Conservation (phyloP, 768 basidiomycete genomes). For the Tylopilus plumbeoviolaceoides region DNA sequence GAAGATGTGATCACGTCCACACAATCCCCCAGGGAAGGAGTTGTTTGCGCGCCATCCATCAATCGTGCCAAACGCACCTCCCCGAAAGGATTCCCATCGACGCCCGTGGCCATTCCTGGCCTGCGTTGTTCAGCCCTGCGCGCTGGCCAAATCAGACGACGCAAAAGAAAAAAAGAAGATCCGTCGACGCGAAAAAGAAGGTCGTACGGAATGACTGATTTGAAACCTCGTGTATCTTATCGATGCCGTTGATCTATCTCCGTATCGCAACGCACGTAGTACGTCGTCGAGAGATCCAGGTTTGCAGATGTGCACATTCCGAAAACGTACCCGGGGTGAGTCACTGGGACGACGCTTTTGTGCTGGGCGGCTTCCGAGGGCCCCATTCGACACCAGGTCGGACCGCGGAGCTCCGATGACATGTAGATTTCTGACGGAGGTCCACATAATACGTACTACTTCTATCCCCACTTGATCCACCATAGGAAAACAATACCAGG, state of each 20-base stretch:
- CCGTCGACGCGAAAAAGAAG: background rate
- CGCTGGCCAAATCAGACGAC: background rate
- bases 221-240: slow-evolving; percentile 17
- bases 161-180: background rate
- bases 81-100: background rate
- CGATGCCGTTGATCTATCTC: slow-evolving; percentile 17
- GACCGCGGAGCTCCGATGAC: slow-evolving; percentile 31
- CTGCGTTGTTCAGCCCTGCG: background rate
- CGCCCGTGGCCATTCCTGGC: slow-evolving; percentile 7
- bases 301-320: slow-evolving; percentile 1
- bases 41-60: background rate
- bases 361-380: slow-evolving; percentile 4
- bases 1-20: slow-evolving; percentile 8
- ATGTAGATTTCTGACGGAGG: slow-evolving; percentile 2
- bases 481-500: slow-evolving; percentile 8
- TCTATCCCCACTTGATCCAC: slow-evolving; percentile 20
- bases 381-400: slow-evolving; percentile 2
- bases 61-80: background rate
- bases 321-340: slow-evolving; percentile 7
- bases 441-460: slow-evolving; percentile 12
- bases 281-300: slow-evolving; percentile 14
- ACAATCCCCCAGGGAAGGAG: slow-evolving; percentile 1
- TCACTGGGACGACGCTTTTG: background rate
- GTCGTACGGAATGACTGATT: background rate
- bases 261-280: background rate